These are phyloP conservation scores for Stemphylium vesicarium DNA, from an alignment of 2,329 filamentous ascomycete species.

Conservation along the genomic window DNA sequence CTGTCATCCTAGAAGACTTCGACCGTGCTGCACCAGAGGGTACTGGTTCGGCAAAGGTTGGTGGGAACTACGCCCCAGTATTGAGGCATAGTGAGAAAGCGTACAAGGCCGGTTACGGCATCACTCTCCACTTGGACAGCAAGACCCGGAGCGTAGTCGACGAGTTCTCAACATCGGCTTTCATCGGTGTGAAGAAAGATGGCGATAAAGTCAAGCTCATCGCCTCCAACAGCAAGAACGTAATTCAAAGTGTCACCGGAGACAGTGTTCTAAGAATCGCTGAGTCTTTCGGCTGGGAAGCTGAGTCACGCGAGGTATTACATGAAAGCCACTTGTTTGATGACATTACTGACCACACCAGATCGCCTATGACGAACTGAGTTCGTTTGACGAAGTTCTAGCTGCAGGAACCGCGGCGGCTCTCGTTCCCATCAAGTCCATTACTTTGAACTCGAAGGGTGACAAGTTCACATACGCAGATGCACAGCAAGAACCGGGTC, in stretches of 20 bases:
- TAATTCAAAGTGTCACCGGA: slow-evolving; percentile 86
- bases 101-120: slow-evolving; percentile 80
- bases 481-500: slow-evolving; percentile 72
- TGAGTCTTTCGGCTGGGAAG: slow-evolving; percentile 79
- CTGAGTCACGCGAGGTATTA: slow-evolving; percentile 74
- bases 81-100: slow-evolving; percentile 86
- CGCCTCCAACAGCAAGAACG: slow-evolving; percentile 84
- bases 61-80: slow-evolving; percentile 95
- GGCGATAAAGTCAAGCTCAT: slow-evolving; percentile 72
- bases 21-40: slow-evolving; percentile 92
- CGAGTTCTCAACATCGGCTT: slow-evolving; percentile 94
- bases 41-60: slow-evolving; percentile 89
- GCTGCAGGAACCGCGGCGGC: slow-evolving; percentile 92
- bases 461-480: slow-evolving; percentile 64
- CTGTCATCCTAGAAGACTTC: slow-evolving; percentile 88
- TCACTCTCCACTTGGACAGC: slow-evolving; percentile 92
- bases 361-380: slow-evolving; percentile 71
- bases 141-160: slow-evolving; percentile 84
- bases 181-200: slow-evolving; percentile 77
- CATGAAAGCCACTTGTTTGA: slow-evolving; percentile 6
- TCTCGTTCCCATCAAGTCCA: slow-evolving; percentile 88
- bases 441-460: slow-evolving; percentile 70
- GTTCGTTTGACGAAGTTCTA: slow-evolving; percentile 77
- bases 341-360: slow-evolving; percentile 36
- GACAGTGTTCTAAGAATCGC: slow-evolving; percentile 80